Base-by-base conservation (phyloP, 1,284 basidiomycete species). In the Puccinia horiana region DNA sequence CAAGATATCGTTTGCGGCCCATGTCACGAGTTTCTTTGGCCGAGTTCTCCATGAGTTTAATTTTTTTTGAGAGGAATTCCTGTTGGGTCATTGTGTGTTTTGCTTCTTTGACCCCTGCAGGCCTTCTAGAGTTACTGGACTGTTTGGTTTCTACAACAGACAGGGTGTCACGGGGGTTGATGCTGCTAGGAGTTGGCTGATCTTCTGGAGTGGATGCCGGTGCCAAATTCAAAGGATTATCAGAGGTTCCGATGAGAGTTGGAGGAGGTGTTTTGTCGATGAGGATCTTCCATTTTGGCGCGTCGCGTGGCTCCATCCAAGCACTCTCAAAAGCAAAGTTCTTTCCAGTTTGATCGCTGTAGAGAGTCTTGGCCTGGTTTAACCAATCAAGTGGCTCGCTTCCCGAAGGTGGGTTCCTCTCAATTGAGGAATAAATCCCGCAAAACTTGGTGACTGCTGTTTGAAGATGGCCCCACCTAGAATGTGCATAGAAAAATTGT, bases 221-320 rank as follows among this genome's bases (percentile, higher is more conserved):
- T 11, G 40, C 1, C 35, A 47, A 14, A 52, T n/a, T 44, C 4
- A 26, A 49, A 4, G 20, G 44, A 6, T 29, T 5, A 18, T 72
- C 26, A 12, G 49, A 49, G 29, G 3, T 35, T 2, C 0, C 6
- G n/a, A 72, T 20, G 14, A 72, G 9, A 18, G 40, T 47, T 26
- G 47, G 69, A 23, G 44, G 32, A 1, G 69, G 44, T 20, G 44
- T 32, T 16, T 52, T 72, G 14, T 70, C 42, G 18, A 70, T 8
- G 0, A 32, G 12, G 16, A 70, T 70, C n/a, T 47, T 44, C 67
- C 67, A 70, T 47, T 70, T 70, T 70, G 67, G 67, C 0, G 67
- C 42, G 29, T 70, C 67, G 1, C 67, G 65, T 5, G 40, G n/a
- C 37, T 67, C 37, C 35, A 42, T 40, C 65, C 65, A 67, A 2